Evolutionary conservation across 345 rosid species (phyloP), one percentile per base, ranked within the genome.

Genomic region (Raphanus sativus): DNA sequence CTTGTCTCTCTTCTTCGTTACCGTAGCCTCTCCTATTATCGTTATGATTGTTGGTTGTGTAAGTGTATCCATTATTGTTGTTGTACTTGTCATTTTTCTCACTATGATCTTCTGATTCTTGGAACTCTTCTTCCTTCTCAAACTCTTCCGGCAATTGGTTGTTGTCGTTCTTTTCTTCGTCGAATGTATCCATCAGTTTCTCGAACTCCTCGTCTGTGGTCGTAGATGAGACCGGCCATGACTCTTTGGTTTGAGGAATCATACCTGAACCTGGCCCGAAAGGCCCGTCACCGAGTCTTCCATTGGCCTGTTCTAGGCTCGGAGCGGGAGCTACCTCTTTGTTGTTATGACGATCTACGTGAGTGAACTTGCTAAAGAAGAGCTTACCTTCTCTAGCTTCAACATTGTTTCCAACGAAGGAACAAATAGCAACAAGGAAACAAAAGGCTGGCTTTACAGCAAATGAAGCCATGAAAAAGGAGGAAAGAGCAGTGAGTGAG

Each of bases 331-430:
- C 56, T 28, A 56, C 72, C 8, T 38, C 74, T 40, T 29, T 77
- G 48, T 59, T 62, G 45, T 64, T 62, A 15, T 63, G 36, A 25
- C 55, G 71, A 65, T 62, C 75, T 36, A 63, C 10, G 64, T 74
- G 87, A 10, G 82, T 82, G 77, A 85, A 79, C 85, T 87, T 90
- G 81, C 83, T 85, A 67, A 90, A 90, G 84, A 90, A 87, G 63
- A 80, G 56, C 74, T 70, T 82, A 77, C 88, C 86, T 69, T 86
- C 86, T 75, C 91, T 88, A 6, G 87, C 91, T 25, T 87, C 84
- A 68, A 80, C 79, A 70, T 42, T 79, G 10, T 74, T 50, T 45
- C 48, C 28, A 59, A 76, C 34, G 58, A 77, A 73, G 69, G 81
- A 71, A 52, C 79, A 50, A 21, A 66, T 6, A 24, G 69, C 52